Conservation (phyloP, 2,329 filamentous ascomycete species). For the Fusarium pseudonygamai region DNA sequence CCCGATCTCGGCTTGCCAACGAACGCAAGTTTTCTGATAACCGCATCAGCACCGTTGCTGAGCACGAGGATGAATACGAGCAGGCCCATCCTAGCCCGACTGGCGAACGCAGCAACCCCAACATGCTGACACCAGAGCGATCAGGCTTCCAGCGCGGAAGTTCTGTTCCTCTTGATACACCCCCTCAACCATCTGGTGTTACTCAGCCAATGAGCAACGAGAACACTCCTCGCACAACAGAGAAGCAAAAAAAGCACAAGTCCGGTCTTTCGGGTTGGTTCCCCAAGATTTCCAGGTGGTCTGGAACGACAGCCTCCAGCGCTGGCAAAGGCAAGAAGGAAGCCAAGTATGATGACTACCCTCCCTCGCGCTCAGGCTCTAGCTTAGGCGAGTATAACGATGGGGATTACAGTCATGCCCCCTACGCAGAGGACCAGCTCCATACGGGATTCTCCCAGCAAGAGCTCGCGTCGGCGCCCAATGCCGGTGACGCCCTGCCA, state of each 20-base stretch:
- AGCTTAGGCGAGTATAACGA: slow-evolving; percentile 74
- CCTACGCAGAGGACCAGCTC: slow-evolving; percentile 69
- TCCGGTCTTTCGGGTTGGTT: slow-evolving; percentile 83
- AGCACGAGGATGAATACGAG: slow-evolving; percentile 78
- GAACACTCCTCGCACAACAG: slow-evolving; percentile 76
- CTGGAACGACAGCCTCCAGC: slow-evolving; percentile 92
- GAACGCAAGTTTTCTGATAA: slow-evolving; percentile 74
- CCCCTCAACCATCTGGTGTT: slow-evolving; percentile 61
- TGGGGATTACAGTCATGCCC: slow-evolving; percentile 63
- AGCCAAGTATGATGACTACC: slow-evolving; percentile 67
- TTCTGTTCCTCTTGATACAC: slow-evolving; percentile 65
- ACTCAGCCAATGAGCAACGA: slow-evolving; percentile 70
- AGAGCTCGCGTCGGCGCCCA: slow-evolving; percentile 45
- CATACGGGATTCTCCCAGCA: slow-evolving; percentile 66
- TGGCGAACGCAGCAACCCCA: slow-evolving; percentile 52
- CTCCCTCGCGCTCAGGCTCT: slow-evolving; percentile 79
- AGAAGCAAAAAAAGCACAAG: slow-evolving; percentile 88
- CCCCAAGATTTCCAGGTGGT: slow-evolving; percentile 96
- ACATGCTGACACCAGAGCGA: slow-evolving; percentile 71
- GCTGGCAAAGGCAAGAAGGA: slow-evolving; percentile 73
- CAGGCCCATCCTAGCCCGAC: slow-evolving; percentile 62
- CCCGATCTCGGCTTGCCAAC: slow-evolving; percentile 56
- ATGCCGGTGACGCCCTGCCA: slow-evolving; percentile 38
- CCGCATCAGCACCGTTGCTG: slow-evolving; percentile 89
- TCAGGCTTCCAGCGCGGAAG: slow-evolving; percentile 56